phyloP scores from a whole-genome alignment of 805 yeast species.

The Candida berthetii region DNA sequence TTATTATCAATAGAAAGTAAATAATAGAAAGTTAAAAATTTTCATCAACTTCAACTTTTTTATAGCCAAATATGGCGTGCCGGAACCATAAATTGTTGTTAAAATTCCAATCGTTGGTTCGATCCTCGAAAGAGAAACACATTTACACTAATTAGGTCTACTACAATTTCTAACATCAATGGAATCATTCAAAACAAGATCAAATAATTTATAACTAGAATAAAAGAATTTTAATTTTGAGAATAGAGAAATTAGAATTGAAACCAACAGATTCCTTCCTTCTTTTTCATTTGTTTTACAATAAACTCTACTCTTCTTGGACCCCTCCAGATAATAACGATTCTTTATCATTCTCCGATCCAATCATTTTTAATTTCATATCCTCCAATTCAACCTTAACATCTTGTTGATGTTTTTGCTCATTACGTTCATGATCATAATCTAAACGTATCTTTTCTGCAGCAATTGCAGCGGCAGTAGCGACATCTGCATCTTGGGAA shows the following conservation, averaged over 20 bases:
- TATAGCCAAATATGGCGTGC: neutral
- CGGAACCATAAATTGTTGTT: neutral
- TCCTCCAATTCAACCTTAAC: neutral
- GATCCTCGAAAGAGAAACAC: neutral
- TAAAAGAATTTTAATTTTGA: no score
- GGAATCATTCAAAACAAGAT: no score
- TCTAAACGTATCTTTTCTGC: neutral
- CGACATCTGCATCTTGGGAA: neutral
- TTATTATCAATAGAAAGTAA: neutral
- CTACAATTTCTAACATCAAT: no score
- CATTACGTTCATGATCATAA: neutral
- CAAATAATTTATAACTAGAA: no score
- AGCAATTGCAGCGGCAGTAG: neutral
- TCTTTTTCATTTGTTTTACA: no score
- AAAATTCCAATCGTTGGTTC: neutral
- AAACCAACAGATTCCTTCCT: no score
- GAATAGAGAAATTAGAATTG: no score
- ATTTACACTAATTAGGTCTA: neutral
- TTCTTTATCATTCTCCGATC: neutral
- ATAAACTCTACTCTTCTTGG: no score
- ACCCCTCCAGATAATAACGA: no score
- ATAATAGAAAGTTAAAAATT: neutral
- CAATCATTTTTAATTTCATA: neutral
- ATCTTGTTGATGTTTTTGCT: neutral
- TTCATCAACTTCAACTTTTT: no score